Evolutionary conservation across 768 basidiomycete genomes (phyloP).

Genomic region (Suillus spraguei): DNA sequence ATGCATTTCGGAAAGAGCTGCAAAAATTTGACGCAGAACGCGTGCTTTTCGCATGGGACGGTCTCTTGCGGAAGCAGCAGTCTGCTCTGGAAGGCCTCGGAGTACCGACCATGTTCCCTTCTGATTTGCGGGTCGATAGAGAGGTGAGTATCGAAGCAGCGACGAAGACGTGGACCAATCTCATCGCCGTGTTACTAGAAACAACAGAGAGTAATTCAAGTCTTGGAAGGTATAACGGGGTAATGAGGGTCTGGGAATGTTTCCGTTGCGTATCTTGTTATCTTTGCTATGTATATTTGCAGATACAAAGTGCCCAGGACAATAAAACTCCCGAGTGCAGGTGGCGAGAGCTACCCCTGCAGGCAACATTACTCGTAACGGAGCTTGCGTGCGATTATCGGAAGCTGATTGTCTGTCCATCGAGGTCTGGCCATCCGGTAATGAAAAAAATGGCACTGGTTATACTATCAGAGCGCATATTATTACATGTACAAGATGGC

Average conservation of each 20-base stretch:
- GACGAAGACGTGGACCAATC: constrained; percentile 5
- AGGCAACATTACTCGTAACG: not conserved
- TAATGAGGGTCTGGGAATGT: not conserved
- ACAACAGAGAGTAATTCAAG: constrained; percentile 71
- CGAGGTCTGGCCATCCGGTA: not conserved
- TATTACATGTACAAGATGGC: not conserved
- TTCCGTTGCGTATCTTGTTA: not conserved
- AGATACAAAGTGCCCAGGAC: not conserved
- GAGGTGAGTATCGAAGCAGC: constrained; percentile 47
- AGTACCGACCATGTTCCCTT: constrained; percentile 74
- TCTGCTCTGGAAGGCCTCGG: constrained; percentile 54
- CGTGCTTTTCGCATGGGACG: constrained; percentile 76
- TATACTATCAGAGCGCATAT: not conserved
- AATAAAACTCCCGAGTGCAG: not conserved
- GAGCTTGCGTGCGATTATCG: not conserved
- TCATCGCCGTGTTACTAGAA: constrained; percentile 42
- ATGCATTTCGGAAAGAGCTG: constrained; percentile 65
- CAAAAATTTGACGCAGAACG: constrained; percentile 70
- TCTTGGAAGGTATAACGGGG: constrained; percentile 58
- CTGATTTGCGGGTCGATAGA: constrained; percentile 47
- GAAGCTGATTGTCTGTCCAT: not conserved
- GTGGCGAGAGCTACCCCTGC: not conserved
- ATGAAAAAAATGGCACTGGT: not conserved
- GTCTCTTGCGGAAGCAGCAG: constrained; percentile 73
- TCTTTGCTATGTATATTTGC: not conserved